Evolutionary conservation across 2,329 filamentous ascomycete genomes (phyloP), one percentile per base, ranked within the genome.

Genomic region (Lachnum nothofagi): DNA sequence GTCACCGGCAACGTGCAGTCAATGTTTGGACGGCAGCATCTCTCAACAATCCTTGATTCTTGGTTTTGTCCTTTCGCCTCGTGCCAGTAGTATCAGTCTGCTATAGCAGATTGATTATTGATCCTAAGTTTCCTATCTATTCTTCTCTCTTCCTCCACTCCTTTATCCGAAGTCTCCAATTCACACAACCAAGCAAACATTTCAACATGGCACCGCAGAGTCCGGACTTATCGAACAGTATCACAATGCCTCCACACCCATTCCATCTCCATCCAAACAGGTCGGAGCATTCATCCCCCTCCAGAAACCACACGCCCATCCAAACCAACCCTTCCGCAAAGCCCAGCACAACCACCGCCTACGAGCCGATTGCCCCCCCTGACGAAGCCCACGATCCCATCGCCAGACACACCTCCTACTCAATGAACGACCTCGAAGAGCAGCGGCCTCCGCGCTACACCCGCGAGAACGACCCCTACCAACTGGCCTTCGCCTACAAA

Each of bases 401-500:
- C 35, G 53, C 63, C 10, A 55, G 63, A 42, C 58, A 63, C 44
- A 31, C 46, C 22, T 53, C 55, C 22, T 47, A 46, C 40, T 48
- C 45, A 12, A 52, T 59, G 53, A 61, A 58, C 35, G 74, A 77
- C 52, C 67, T 74, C 49, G 75, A 78, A 61, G 59, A 56, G 7
- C 61, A 64, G 62, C 47, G 54, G 17, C 56, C 61, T 4, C 56
- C 62, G 2, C 53, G 55, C 47, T 63, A 63, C 46, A 60, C 52
- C 6, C 56, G 56, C 22, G 81, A 83, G 56, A 85, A 80, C 61
- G 91, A 97, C 60, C 91, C 91, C 0, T 93, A 89, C 68, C 80
- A 83, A 46, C 82, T 97, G 3, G 82, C 86, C 1, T 79, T 80
- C 2, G 82, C 80, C 46, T 80, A 93, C 66, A 97, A 95, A 71